Conservation (phyloP, 345 rosid genomes). For the Camelina sativa region DNA sequence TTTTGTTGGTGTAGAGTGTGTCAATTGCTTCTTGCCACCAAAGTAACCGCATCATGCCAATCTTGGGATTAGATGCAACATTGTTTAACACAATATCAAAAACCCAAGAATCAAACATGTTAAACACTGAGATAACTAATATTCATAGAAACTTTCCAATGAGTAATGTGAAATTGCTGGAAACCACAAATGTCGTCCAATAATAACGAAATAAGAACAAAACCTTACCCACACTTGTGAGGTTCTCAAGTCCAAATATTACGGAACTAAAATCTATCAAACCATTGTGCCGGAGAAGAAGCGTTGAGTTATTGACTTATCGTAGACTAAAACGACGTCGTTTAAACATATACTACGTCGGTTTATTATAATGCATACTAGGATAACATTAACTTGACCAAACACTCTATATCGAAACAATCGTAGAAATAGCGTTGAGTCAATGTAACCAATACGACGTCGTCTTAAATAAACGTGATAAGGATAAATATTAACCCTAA, state of each 20-base stretch:
- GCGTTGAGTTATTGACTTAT: neutral
- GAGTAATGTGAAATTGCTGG: neutral
- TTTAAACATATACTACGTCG: neutral
- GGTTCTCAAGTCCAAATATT: neutral
- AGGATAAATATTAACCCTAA: conserved; percentile 17
- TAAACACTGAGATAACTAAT: neutral
- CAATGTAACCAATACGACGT: neutral
- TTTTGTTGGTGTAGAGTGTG: conserved; percentile 69
- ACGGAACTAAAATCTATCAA: conserved; percentile 6
- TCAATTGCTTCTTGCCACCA: conserved; percentile 98
- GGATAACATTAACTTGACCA: conserved; percentile 19
- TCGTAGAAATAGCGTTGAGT: no score
- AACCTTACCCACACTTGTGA: neutral
- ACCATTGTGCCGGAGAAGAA: conserved; percentile 15
- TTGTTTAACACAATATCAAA: conserved; percentile 8
- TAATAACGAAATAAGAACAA: conserved; percentile 13
- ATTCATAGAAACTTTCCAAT: neutral
- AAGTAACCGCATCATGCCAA: conserved; percentile 87
- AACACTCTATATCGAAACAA: neutral
- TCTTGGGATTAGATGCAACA: conserved; percentile 84
- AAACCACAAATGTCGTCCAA: neutral
- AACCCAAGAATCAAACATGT: no score
- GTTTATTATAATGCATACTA: neutral
- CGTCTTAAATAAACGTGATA: neutral
- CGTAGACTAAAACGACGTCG: neutral